Percentiles rank a stretch among this genome's conserved stretches.
phyloP scores from a whole-genome alignment of 2,329 filamentous ascomycete genomes.

The Trichoderma sp. region DNA sequence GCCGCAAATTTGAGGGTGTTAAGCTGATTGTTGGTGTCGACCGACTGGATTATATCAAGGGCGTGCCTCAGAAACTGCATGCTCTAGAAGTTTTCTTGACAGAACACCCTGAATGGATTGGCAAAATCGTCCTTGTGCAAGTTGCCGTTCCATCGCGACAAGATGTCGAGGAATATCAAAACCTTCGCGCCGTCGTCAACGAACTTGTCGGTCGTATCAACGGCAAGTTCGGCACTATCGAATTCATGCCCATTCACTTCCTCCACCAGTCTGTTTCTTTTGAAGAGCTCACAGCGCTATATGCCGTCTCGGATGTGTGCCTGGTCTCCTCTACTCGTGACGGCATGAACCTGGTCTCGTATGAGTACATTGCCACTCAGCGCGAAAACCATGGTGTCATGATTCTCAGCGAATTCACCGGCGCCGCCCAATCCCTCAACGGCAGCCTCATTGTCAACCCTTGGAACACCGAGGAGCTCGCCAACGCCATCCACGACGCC shows the following conservation, averaged over 20 bases:
- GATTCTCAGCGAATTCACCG: constrained; percentile 95
- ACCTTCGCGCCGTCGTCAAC: constrained; percentile 91
- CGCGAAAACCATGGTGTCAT: constrained; percentile 87
- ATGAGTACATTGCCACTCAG: constrained; percentile 96
- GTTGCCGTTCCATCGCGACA: constrained; percentile 93
- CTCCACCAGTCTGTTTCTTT: constrained; percentile 95
- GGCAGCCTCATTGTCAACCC: constrained; percentile 95
- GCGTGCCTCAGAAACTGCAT: constrained; percentile 95
- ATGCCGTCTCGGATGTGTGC: constrained; percentile 88
- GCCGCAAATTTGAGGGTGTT: constrained; percentile 90
- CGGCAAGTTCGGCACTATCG: constrained; percentile 92
- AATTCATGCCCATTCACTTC: constrained; percentile 99
- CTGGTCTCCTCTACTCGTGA: constrained; percentile 94
- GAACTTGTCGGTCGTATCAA: constrained; percentile 97
- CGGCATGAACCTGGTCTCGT: constrained; percentile 98
- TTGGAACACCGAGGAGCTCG: constrained; percentile 96
- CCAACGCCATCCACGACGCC: constrained; percentile 91
- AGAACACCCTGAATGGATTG: constrained; percentile 97
- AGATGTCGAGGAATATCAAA: constrained; percentile 98
- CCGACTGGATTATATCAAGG: constrained; percentile 97
- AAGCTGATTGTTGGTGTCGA: constrained; percentile 97
- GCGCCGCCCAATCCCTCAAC: constrained; percentile 91
- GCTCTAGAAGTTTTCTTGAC: constrained; percentile 95
- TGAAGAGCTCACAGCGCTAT: constrained; percentile 90
- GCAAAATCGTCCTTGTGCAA: constrained; percentile 93